Conservation (phyloP, 345 rosid species). For the Lepidium africanum region DNA sequence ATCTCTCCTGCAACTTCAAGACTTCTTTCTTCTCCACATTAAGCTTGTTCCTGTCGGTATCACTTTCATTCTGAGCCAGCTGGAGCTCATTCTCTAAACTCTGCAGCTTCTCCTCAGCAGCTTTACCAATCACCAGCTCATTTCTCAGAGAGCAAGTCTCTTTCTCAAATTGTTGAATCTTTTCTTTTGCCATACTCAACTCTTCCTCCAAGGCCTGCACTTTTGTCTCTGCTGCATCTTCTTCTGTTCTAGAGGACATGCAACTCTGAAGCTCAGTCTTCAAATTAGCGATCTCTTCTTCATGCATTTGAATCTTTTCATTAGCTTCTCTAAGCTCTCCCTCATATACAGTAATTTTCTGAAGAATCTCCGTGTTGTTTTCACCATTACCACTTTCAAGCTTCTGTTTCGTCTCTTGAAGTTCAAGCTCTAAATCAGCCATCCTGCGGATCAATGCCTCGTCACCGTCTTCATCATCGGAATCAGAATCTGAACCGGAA, state of each 20-base stretch:
- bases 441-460: constrained; percentile 42
- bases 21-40: constrained; percentile 48
- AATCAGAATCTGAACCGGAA: constrained; percentile 54
- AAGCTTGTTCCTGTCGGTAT: constrained; percentile 40
- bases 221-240: constrained; percentile 11
- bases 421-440: constrained; percentile 49
- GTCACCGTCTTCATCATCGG: constrained; percentile 35
- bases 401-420: constrained; percentile 45
- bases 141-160: constrained; percentile 38
- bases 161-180: constrained; percentile 39
- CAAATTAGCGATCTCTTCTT: constrained; percentile 46
- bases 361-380: constrained; percentile 29
- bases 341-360: constrained; percentile 36
- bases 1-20: constrained; percentile 51
- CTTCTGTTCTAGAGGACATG: constrained; percentile 16
- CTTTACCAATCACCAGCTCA: constrained; percentile 36
- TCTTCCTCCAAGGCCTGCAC: constrained; percentile 32
- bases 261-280: constrained; percentile 47
- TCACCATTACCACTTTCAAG: constrained; percentile 36
- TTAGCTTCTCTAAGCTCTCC: constrained; percentile 48
- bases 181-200: constrained; percentile 43
- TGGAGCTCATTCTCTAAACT: constrained; percentile 39
- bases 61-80: constrained; percentile 43
- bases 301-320: constrained; percentile 37
- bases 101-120: constrained; percentile 24